Evolutionary conservation across 176 grass and related monocot species (phyloP).

Genomic region (Musa acuminata): DNA sequence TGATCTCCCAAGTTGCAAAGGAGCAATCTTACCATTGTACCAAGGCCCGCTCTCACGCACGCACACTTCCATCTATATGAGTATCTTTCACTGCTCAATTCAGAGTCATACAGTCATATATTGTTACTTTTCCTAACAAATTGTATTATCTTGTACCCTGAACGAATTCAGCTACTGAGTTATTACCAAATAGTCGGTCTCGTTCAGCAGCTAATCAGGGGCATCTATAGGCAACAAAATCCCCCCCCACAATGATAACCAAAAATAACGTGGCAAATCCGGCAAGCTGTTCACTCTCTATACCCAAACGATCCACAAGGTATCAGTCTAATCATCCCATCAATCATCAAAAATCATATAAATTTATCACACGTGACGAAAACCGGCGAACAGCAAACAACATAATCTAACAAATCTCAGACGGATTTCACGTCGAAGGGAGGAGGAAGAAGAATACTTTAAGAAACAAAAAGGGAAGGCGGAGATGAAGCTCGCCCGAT

Average conservation of each 20-base stretch:
- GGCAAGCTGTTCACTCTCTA: neutral
- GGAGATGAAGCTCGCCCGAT: neutral
- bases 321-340: neutral
- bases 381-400: neutral
- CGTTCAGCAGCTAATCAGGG: too few relatives aligned
- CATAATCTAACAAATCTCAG: neutral
- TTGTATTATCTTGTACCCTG: neutral
- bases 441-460: neutral
- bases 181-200: neutral
- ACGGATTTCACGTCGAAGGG: neutral
- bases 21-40: too few relatives aligned
- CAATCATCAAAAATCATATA: neutral
- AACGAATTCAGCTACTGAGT: neutral
- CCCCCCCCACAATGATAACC: too few relatives aligned
- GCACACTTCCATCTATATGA: too few relatives aligned
- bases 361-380: neutral
- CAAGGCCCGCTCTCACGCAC: too few relatives aligned
- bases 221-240: too few relatives aligned
- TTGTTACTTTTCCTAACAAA: neutral
- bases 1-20: too few relatives aligned
- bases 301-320: neutral
- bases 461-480: neutral
- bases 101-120: neutral
- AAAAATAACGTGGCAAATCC: too few relatives aligned
- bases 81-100: neutral